Evolutionary conservation across 1,284 basidiomycete species (phyloP), one percentile per base, ranked within the genome.

Genomic region (Meripilus lineatus): DNA sequence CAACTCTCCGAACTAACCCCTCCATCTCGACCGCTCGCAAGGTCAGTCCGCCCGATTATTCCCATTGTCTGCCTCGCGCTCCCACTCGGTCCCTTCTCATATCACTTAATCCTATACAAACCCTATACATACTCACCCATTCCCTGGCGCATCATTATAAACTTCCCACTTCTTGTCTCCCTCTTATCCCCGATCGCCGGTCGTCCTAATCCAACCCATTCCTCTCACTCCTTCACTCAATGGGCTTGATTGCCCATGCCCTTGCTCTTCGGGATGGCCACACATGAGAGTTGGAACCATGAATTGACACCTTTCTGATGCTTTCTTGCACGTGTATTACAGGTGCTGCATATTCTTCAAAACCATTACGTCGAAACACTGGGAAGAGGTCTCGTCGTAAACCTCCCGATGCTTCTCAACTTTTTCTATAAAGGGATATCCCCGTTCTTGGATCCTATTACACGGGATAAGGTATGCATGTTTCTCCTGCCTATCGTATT

Each of bases 311-410:
- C 28, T 32, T 32, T n/a, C 14, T 18, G 11, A 32, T 6, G 30
- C 5, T 7, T 32, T 15, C 40, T 41, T 25, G 26, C 38, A 30
- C 10, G 20, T 32, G 30, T 32, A 13, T 35, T 6, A 38, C 52
- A 80, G 74, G 81, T 89, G 2, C 72, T 93, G 18, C 71, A 77
- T 48, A 93, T 96, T 52, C 72, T 96, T 30, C 93, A 95, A 63
- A 81, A 91, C 52, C 91, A 95, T 63, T 96, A 96, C 57, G 85
- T 88, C 25, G 92, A 94, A 66, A 85, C 89, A 4, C 77, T 95
- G 23, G 93, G 92, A 17, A 77, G 89, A 15, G 92, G 89, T 11
- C 72, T 94, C 32, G 83, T 94, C 30, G 79, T 88, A 40, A 92
- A 93, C 59, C 81, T 92, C 40, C 91, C 92, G 11, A 64, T 71